Conservation (phyloP, 768 basidiomycete genomes). For the Porphyrellus cyaneotinctus region DNA sequence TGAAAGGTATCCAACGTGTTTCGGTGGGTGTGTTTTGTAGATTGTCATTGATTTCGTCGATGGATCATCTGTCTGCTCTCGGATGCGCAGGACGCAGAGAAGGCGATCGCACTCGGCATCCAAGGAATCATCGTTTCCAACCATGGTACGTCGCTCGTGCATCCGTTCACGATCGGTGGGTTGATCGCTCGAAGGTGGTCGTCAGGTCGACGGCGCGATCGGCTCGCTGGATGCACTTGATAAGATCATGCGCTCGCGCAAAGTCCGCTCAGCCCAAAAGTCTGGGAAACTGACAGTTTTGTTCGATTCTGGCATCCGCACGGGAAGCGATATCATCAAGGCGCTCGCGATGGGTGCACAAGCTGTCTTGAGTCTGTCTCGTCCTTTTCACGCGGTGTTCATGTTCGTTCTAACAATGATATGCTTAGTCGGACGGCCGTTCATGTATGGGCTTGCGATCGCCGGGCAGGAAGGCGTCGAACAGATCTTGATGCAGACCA, state of each 20-base stretch:
- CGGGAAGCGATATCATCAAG: constrained; percentile 79
- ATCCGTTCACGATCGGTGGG: neutral
- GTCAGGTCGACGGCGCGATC: constrained; percentile 81
- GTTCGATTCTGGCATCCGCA: constrained; percentile 71
- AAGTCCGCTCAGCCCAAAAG: constrained; percentile 53
- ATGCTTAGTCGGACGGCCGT: constrained; percentile 64
- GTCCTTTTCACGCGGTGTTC: neutral
- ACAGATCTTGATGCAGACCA: constrained; percentile 61
- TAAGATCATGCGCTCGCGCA: constrained; percentile 59
- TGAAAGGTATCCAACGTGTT: constrained; percentile 74
- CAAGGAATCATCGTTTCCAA: constrained; percentile 49
- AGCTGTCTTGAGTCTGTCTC: constrained; percentile 61
- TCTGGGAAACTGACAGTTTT: constrained; percentile 65
- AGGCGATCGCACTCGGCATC: constrained; percentile 41
- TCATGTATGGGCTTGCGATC: constrained; percentile 66
- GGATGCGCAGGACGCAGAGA: constrained; percentile 42
- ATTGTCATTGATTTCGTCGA: neutral
- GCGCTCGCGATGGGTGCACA: constrained; percentile 86
- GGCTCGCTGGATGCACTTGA: constrained; percentile 71
- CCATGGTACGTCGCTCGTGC: constrained; percentile 24
- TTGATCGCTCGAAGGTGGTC: constrained; percentile 47
- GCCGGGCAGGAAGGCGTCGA: constrained; percentile 73
- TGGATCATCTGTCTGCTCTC: neutral
- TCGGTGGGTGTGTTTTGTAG: constrained; percentile 40
- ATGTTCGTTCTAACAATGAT: too few relatives aligned